These are phyloP conservation scores for Neurospora sp. DNA, from an alignment of 2,329 filamentous ascomycete species.

Conservation along the genomic window DNA sequence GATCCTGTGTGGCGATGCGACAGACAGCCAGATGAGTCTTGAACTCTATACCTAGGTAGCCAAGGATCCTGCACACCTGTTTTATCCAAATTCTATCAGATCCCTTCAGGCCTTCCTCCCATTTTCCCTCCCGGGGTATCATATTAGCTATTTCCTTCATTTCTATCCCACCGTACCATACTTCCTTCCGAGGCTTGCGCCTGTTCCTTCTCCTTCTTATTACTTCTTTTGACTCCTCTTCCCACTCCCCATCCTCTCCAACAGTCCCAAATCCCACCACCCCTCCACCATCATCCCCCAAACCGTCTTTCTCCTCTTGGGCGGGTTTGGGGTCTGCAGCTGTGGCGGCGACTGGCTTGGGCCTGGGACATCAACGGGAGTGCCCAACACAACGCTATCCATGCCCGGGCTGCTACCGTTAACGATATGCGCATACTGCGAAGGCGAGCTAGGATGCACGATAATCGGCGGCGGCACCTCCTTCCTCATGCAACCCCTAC, in stretches of 20 bases:
- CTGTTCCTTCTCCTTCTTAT: not conserved
- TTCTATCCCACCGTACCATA: not conserved
- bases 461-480: slow-evolving; percentile 10
- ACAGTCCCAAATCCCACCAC: slow-evolving; percentile 19
- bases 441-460: slow-evolving; percentile 1
- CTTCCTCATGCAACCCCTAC: not conserved
- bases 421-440: not conserved
- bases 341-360: not conserved
- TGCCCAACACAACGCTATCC: slow-evolving; percentile 3
- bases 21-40: not conserved
- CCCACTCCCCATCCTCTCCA: slow-evolving; percentile 20
- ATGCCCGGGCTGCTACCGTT: not conserved
- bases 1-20: not conserved
- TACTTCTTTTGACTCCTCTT: slow-evolving; percentile 9
- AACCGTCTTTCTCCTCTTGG: slow-evolving; percentile 12
- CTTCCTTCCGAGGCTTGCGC: not conserved
- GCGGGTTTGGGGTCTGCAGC: not conserved
- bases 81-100: not conserved
- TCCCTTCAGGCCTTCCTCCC: not conserved
- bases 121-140: not conserved
- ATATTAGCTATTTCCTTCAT: not conserved
- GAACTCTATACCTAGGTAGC: not conserved
- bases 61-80: not conserved
- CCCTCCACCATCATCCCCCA: slow-evolving; percentile 14
- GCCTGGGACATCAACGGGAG: not conserved